Evolutionary conservation across 2,329 filamentous ascomycete species (phyloP).

Genomic region (Trichoderma sp.): DNA sequence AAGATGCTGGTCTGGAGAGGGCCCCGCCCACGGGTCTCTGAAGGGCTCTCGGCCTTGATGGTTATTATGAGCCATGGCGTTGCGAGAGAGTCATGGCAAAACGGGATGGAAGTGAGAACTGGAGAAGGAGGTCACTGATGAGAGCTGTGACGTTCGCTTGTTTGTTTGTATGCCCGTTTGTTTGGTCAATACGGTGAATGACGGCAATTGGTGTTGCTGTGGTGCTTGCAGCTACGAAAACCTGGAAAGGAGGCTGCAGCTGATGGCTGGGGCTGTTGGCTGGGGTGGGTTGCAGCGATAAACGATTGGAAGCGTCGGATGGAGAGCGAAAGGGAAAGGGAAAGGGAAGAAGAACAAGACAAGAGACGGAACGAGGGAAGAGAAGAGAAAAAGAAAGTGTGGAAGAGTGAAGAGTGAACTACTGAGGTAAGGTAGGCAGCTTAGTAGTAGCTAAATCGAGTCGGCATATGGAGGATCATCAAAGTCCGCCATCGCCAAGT

Average conservation of each 20-base stretch:
- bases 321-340: not conserved
- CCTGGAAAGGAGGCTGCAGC: not conserved
- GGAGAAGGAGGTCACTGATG: not conserved
- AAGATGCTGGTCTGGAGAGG: constrained; percentile 26
- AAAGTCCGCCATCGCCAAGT: not conserved
- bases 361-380: not conserved
- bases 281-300: not conserved
- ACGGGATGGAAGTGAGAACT: not conserved
- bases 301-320: not conserved
- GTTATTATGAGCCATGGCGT: constrained; percentile 36
- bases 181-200: not conserved
- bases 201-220: not conserved
- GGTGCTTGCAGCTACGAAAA: not conserved
- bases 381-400: not conserved
- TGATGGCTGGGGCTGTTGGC: not conserved
- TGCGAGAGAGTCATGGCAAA: constrained; percentile 31
- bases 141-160: not conserved
- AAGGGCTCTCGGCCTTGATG: constrained; percentile 34
- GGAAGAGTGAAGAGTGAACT: not conserved
- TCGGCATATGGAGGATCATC: not conserved
- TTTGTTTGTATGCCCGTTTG: not conserved
- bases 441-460: not conserved
- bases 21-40: constrained; percentile 27
- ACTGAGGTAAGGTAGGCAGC: not conserved
- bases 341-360: not conserved